Conservation (phyloP, 495 filamentous ascomycete species). For the Neurospora sp. region DNA sequence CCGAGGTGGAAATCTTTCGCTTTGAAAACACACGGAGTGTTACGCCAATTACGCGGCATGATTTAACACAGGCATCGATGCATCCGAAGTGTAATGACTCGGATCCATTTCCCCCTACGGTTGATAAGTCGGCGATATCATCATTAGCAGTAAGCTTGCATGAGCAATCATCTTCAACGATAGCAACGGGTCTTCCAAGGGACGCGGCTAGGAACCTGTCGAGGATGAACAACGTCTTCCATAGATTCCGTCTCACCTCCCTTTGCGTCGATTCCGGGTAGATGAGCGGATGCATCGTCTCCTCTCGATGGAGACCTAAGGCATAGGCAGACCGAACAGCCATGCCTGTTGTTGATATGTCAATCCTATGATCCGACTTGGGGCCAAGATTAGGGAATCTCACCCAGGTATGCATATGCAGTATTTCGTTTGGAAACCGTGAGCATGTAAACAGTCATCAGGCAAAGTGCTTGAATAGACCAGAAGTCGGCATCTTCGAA, state of each 20-base stretch:
- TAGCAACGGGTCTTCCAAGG: slow-evolving; percentile 49
- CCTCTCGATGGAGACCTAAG: slow-evolving; percentile 50
- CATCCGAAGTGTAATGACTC: slow-evolving; percentile 22
- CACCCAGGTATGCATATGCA: slow-evolving; percentile 50
- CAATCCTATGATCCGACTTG: not conserved
- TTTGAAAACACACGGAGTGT: slow-evolving; percentile 62
- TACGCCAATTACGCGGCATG: slow-evolving; percentile 53
- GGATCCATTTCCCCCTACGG: slow-evolving; percentile 16
- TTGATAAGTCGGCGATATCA: slow-evolving; percentile 15
- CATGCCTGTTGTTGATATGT: slow-evolving; percentile 37
- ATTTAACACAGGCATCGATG: slow-evolving; percentile 45
- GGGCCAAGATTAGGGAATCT: slow-evolving; percentile 6
- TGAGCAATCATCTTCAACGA: slow-evolving; percentile 52
- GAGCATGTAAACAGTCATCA: slow-evolving; percentile 54
- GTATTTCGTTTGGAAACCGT: slow-evolving; percentile 47
- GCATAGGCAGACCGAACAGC: slow-evolving; percentile 52
- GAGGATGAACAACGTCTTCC: slow-evolving; percentile 52
- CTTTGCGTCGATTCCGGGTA: slow-evolving; percentile 33
- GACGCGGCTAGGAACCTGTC: slow-evolving; percentile 52
- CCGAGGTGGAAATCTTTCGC: slow-evolving; percentile 55
- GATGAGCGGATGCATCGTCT: slow-evolving; percentile 41
- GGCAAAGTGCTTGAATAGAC: slow-evolving; percentile 49
- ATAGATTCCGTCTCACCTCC: slow-evolving; percentile 42
- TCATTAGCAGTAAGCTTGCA: slow-evolving; percentile 29
- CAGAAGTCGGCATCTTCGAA: slow-evolving; percentile 55